Evolutionary conservation across 2,329 filamentous ascomycete genomes (phyloP), one percentile per base, ranked within the genome.

Genomic region (Aureobasidium sp.): DNA sequence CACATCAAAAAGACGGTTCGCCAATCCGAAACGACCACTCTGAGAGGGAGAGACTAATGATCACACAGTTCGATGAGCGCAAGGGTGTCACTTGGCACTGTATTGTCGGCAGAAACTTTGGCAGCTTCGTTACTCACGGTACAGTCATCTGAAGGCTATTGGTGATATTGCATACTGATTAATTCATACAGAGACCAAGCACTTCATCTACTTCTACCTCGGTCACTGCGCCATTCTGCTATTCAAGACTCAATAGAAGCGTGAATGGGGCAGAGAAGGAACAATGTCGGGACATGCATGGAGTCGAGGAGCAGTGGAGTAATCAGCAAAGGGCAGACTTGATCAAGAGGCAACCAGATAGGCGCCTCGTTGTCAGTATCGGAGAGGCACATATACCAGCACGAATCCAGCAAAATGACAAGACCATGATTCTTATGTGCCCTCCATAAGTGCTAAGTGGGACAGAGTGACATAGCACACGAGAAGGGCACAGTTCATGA

Each of bases 151-250:
- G 20, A 20, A 25, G 31, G 14, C 12, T 27, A 17, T 29, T 48
- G 22, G 29, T 31, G n/a, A 37, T 29, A 25, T 25, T 25, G 22
- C 45, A 61, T 72, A 48, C 72, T 72, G 34, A 48, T 12, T 37
- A 72, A 53, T 6, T 5, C 34, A 3, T 9, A 45, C 79, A 97
- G 94, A 97, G 78, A 97, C 94, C 31, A 97, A 97, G 80, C 94
- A 99, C 78, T 99, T 99, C 81, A 97, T 99, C 76, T 99, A 99
- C 81, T 99, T 99, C 81, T 99, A 99, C 80, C 88, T 99, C 64
- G 94, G 94, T 61, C 94, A 97, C 82, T 97, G 91, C 77, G 94
- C 94, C 64, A 97, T 99, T 74, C 84, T 99, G 62, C 87, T 99
- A 59, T 99, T 97, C 86, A 99, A 99, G 84, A 99, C 94, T 44